A percentile compares a stretch with the other conserved stretches of the same genome.
Evolutionary conservation across 1,139 yeast genomes (phyloP).

Genomic region (Candida sp.): DNA sequence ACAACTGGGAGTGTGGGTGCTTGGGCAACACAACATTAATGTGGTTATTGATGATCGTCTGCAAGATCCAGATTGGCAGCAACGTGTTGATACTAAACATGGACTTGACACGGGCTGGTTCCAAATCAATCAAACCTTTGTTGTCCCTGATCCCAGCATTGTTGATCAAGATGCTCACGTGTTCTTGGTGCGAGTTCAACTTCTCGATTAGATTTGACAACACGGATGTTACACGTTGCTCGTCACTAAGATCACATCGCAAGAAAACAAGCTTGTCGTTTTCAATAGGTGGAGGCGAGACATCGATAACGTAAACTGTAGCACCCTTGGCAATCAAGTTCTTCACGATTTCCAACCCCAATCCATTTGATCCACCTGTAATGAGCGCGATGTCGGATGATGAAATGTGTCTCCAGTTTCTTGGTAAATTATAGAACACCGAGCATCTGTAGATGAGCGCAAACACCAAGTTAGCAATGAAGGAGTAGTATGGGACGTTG

Average conservation of each 20-base stretch:
- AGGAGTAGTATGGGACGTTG: constrained; percentile 9
- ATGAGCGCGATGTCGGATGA: constrained; percentile 46
- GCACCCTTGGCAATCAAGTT: constrained; percentile 33
- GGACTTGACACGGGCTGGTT: constrained; percentile 30
- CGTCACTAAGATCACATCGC: constrained; percentile 55
- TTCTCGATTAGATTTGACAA: constrained; percentile 25
- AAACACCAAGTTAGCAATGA: constrained; percentile 5
- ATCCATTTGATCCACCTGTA: constrained; percentile 71
- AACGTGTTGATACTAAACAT: constrained; percentile 60
- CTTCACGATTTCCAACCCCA: constrained; percentile 53
- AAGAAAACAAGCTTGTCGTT: constrained; percentile 28
- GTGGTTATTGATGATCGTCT: constrained; percentile 40
- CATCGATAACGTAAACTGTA: constrained; percentile 51
- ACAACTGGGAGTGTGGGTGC: constrained; percentile 34
- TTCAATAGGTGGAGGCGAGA: constrained; percentile 31
- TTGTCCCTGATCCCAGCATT: constrained; percentile 76
- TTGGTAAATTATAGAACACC: constrained; percentile 11
- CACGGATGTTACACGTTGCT: constrained; percentile 24
- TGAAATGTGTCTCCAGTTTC: constrained; percentile 15
- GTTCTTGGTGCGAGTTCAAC: constrained; percentile 31
- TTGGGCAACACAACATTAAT: constrained; percentile 10
- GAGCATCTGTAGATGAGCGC: constrained; percentile 8
- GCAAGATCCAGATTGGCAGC: constrained; percentile 57
- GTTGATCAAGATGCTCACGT: constrained; percentile 61
- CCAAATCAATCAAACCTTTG: constrained; percentile 41